phyloP scores from a whole-genome alignment of 768 basidiomycete species.

The Sistotremastrum suecicum region DNA sequence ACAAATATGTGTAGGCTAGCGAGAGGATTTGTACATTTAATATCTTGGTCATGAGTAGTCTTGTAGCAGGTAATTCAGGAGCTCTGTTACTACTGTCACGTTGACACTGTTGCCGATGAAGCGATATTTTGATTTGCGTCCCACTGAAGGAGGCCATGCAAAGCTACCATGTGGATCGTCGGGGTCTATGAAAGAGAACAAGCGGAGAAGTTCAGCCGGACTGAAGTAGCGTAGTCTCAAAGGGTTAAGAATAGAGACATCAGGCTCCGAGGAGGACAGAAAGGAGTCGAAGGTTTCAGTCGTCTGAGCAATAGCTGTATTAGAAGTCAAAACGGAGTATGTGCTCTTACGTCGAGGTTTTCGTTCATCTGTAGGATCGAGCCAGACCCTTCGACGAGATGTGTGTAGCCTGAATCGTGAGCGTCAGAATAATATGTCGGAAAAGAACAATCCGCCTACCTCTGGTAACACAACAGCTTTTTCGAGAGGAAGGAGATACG shows the following conservation, averaged over 20 bases:
- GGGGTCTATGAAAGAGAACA: constrained; percentile 40
- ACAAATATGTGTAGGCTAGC: too few relatives aligned
- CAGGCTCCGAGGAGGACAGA: constrained; percentile 23
- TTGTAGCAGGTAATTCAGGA: constrained; percentile 45
- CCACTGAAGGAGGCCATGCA: constrained; percentile 47
- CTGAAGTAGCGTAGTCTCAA: constrained; percentile 65
- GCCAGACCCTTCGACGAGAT: constrained; percentile 62
- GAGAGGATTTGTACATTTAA: too few relatives aligned
- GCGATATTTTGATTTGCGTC: constrained; percentile 57
- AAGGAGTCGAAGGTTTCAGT: constrained; percentile 43
- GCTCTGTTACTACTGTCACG: constrained; percentile 49
- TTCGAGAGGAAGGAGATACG: constrained; percentile 41
- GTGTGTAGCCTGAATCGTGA: constrained; percentile 47
- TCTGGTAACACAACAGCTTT: constrained; percentile 73
- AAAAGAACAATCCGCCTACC: constrained; percentile 28
- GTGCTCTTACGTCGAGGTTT: constrained; percentile 36
- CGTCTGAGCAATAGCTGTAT: constrained; percentile 30
- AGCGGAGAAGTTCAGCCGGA: constrained; percentile 52
- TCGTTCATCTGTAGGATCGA: constrained; percentile 67
- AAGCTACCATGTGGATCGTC: constrained; percentile 18
- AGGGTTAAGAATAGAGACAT: constrained; percentile 38
- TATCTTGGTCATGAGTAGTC: constrained; percentile 4
- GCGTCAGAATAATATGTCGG: neutral
- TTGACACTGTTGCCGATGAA: constrained; percentile 78
- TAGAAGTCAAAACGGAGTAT: constrained; percentile 8